These are phyloP conservation scores for Teunomyces stri DNA, from an alignment of 805 yeast genomes.

Conservation along the genomic window DNA sequence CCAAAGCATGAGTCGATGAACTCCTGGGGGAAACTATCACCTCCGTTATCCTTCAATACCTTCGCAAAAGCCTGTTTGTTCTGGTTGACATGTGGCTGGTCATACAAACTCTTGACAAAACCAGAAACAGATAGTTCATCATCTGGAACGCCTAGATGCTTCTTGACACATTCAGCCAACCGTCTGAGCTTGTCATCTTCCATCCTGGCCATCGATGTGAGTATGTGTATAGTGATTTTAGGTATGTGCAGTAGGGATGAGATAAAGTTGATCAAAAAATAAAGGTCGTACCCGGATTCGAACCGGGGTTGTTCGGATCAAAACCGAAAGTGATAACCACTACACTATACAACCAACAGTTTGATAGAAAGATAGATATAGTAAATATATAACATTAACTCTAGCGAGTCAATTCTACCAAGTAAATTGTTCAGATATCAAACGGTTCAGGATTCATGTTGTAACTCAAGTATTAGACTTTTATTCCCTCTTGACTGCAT, in stretches of 20 bases:
- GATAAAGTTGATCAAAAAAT: conserved; percentile 3
- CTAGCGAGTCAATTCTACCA: too few species aligned
- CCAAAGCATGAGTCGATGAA: conserved; percentile 25
- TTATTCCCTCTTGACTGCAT: too few species aligned
- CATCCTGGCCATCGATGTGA: neutral
- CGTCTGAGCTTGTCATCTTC: neutral
- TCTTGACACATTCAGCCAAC: conserved; percentile 8
- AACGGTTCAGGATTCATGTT: too few species aligned
- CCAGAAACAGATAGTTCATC: conserved; percentile 24
- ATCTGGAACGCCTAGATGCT: conserved; percentile 19
- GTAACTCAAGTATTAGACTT: too few species aligned
- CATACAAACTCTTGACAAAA: conserved; percentile 26
- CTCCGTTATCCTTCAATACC: conserved; percentile 35
- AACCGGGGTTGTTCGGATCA: conserved; percentile 81
- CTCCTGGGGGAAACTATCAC: conserved; percentile 36
- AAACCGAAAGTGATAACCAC: conserved; percentile 79
- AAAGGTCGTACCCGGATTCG: conserved; percentile 80
- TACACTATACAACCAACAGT: conserved; percentile 58
- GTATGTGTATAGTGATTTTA: neutral
- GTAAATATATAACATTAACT: too few species aligned
- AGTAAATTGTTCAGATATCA: too few species aligned
- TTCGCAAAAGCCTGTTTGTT: conserved; percentile 10
- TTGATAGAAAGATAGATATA: neutral
- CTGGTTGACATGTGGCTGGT: conserved; percentile 8
- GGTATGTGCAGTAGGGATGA: neutral